Base-by-base conservation (phyloP, 2,329 filamentous ascomycete species). In the Orbilia quercus region DNA sequence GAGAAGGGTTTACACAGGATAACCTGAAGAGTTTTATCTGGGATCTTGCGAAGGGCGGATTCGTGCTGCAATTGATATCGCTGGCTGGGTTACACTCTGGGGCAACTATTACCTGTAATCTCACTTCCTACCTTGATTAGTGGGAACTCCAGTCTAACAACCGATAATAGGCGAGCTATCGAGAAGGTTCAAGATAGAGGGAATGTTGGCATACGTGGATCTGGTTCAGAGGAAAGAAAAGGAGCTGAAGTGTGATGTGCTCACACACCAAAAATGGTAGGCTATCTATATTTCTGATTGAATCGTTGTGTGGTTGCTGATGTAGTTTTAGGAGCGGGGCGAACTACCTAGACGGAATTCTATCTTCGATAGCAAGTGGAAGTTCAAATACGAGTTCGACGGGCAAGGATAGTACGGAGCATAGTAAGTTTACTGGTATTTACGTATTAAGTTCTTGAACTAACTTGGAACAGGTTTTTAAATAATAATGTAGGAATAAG, bases 121-220 rank as follows among this genome's bases (percentile, higher is more conserved):
- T 55, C 44, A 25, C 11, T 16, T 9, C 16, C 25, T 6, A 9
- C n/a, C n/a, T n/a, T n/a, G n/a, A n/a, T n/a, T n/a, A n/a, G n/a
- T n/a, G n/a, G n/a, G n/a, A 23, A 20, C 25, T 22, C 11, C 20
- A 28, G 23, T n/a, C 7, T 12, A 20, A 20, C 12, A 9, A 5
- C 1, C 12, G 40, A 25, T 65, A 16, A 12, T n/a, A 66, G 51
- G 88, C 67, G 91, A 97, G 82, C 84, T 99, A 16, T 90, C 92
- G 7, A 87, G 87, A 71, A 86, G 84, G 5, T 99, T 96, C 84
- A 96, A 92, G 83, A 86, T 88, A 12, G 90, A 97, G 63, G 95
- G 95, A 62, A 99, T 99, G 95, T 85, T 95, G 78, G 94, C 95
- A 0, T 99, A 99, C 79, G 95, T 98, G n/a, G 91, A 96, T 70